These are phyloP conservation scores for Extremus antarcticus DNA, from an alignment of 495 filamentous ascomycete species.

Conservation along the genomic window DNA sequence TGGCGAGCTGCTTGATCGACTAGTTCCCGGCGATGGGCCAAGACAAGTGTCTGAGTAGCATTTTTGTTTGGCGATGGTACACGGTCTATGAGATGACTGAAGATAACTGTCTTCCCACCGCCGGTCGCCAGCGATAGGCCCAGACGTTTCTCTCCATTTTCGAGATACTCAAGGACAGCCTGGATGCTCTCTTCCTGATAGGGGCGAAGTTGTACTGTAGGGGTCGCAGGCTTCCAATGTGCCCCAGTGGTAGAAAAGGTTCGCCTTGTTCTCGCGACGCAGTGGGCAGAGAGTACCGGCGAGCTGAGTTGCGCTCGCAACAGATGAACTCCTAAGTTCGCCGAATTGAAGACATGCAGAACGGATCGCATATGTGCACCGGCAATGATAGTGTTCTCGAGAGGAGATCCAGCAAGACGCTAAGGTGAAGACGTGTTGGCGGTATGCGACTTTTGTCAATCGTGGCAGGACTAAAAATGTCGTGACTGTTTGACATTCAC, in stretches of 20 bases:
- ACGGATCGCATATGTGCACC: not conserved
- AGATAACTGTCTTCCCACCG: constrained; percentile 92
- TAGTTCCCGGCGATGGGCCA: constrained; percentile 88
- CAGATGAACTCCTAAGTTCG: too few relatives aligned
- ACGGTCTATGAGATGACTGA: constrained; percentile 85
- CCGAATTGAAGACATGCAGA: not conserved
- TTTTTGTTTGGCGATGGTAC: constrained; percentile 44
- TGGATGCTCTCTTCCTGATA: constrained; percentile 57
- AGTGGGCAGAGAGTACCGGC: too few relatives aligned
- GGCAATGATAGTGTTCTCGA: too few relatives aligned
- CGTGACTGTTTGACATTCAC: too few relatives aligned
- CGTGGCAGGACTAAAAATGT: too few relatives aligned
- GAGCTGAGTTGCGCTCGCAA: too few relatives aligned
- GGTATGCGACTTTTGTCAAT: too few relatives aligned
- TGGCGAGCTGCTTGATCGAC: constrained; percentile 87
- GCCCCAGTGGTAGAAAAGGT: too few relatives aligned
- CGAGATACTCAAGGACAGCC: constrained; percentile 61
- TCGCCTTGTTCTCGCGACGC: too few relatives aligned
- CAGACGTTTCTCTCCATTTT: constrained; percentile 65
- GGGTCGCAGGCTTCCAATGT: too few relatives aligned
- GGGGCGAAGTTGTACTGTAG: constrained; percentile 24
- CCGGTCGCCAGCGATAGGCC: constrained; percentile 89
- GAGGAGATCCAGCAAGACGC: too few relatives aligned
- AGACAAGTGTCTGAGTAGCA: constrained; percentile 73
- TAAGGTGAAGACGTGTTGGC: too few relatives aligned